These are phyloP conservation scores for Vitis labrusca DNA, from an alignment of 164 flowering plant genomes.

Conservation along the genomic window DNA sequence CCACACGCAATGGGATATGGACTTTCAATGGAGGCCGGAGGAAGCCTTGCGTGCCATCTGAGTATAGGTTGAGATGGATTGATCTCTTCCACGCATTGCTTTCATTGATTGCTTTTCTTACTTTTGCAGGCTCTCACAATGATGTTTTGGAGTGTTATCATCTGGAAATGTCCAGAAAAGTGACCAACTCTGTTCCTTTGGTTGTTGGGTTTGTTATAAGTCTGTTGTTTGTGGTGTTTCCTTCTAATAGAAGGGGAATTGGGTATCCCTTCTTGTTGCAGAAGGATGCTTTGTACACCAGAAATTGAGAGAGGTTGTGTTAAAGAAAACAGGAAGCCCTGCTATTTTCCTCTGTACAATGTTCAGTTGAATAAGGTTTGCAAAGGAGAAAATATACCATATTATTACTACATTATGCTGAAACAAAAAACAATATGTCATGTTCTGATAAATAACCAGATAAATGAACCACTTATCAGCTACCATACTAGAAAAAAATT, in stretches of 20 bases:
- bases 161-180: slow-evolving; percentile 38
- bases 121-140: slow-evolving; percentile 41
- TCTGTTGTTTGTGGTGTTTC: slow-evolving; percentile 52
- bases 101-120: slow-evolving; percentile 45
- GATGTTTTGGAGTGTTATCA: slow-evolving; percentile 50
- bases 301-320: slow-evolving; percentile 12
- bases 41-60: slow-evolving; percentile 36
- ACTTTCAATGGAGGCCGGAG: slow-evolving; percentile 47
- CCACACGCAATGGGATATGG: slow-evolving; percentile 54
- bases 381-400: too few species aligned
- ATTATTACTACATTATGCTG: too few species aligned
- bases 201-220: slow-evolving; percentile 55
- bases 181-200: slow-evolving; percentile 49
- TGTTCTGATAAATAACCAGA: background rate
- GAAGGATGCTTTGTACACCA: slow-evolving; percentile 32
- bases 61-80: slow-evolving; percentile 47
- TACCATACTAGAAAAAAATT: background rate
- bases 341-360: too few species aligned
- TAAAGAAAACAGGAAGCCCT: too few species aligned
- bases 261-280: slow-evolving; percentile 65
- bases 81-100: slow-evolving; percentile 51
- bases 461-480: background rate
- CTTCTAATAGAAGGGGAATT: slow-evolving; percentile 59
- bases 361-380: too few species aligned
- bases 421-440: too few species aligned